Evolutionary conservation across 345 rosid genomes (phyloP), one percentile per base, ranked within the genome.

Genomic region (Cardamine occulta): DNA sequence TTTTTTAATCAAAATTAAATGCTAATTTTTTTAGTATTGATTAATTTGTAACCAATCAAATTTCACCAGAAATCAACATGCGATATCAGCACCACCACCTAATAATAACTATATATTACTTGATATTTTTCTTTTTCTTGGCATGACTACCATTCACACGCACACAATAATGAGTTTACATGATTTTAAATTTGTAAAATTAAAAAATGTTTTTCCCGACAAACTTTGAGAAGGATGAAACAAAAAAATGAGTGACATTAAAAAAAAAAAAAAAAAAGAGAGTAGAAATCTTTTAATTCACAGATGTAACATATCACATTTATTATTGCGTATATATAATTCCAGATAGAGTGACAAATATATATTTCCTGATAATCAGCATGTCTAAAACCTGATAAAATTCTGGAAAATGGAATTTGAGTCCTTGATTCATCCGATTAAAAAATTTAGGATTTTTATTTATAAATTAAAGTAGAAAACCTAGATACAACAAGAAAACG

Each of bases 31-130:
- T 58, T n/a, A 65, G 3, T 55, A 53, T 45, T 59, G 18, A 56
- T 55, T 55, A 32, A 57, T 56, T 31, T 34, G 39, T 67, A 61
- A 7, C 59, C 57, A 69, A 67, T 67, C 15, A 29, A 28, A 28
- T 53, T 62, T 76, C 74, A 69, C 63, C 58, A 62, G 39, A 61
- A 68, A 76, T 53, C 39, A 60, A 61, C 34, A 59, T 66, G 73
- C 73, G n/a, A 74, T 56, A 39, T 53, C 55, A 55, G 26, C 76
- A 63, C 15, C 40, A 32, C 48, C 78, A 65, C 49, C 72, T 55
- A 65, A 65, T 56, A 21, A 74, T 54, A 73, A 44, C 54, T 3
- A 29, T 53, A 63, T 52, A 53, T 37, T 53, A 15, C 26, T 6
- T 40, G 23, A 3, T 17, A 44, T 73, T 73, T 39, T 39, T 40